Evolutionary conservation across 164 flowering plant genomes (phyloP).

Genomic region (Tetrastigma voinierianum): DNA sequence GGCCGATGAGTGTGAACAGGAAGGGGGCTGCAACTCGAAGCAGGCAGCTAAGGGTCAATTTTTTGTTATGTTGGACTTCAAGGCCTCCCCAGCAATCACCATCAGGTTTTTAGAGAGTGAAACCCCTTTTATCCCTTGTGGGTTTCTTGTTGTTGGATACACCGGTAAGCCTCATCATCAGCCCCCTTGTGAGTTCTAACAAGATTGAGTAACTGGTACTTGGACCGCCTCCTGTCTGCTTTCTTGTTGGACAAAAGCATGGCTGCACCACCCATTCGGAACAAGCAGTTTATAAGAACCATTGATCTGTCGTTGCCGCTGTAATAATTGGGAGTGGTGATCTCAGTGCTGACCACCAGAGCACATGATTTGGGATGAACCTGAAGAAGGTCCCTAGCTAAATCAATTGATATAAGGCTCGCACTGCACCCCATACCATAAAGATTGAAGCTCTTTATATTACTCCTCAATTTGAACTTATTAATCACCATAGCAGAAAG

Average conservation of each 20-base stretch:
- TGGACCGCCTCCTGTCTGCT: not conserved
- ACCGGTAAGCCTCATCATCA: slow-evolving; percentile 3
- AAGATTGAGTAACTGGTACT: slow-evolving; percentile 4
- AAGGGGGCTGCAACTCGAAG: not conserved
- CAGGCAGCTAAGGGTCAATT: not conserved
- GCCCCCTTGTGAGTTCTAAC: slow-evolving; percentile 12
- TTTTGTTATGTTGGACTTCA: not conserved
- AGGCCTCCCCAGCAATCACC: not conserved
- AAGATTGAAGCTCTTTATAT: slow-evolving; percentile 3
- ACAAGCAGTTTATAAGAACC: not conserved
- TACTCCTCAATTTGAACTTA: slow-evolving; percentile 8
- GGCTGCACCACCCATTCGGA: slow-evolving; percentile 11
- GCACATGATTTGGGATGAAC: slow-evolving; percentile 6
- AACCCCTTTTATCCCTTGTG: not conserved
- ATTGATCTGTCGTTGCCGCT: slow-evolving; percentile 6
- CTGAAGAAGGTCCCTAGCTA: slow-evolving; percentile 6
- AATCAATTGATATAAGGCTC: slow-evolving; percentile 8
- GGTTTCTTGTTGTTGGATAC: slow-evolving; percentile 1
- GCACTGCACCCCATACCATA: slow-evolving; percentile 15
- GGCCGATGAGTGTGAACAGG: not conserved
- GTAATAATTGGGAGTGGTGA: not conserved
- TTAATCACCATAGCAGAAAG: slow-evolving; percentile 10
- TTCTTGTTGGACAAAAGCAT: slow-evolving; percentile 5
- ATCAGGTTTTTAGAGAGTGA: not conserved
- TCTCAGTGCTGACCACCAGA: slow-evolving; percentile 1